phyloP scores from a whole-genome alignment of 2,329 filamentous ascomycete genomes.

The Ophiosphaerella narmari region DNA sequence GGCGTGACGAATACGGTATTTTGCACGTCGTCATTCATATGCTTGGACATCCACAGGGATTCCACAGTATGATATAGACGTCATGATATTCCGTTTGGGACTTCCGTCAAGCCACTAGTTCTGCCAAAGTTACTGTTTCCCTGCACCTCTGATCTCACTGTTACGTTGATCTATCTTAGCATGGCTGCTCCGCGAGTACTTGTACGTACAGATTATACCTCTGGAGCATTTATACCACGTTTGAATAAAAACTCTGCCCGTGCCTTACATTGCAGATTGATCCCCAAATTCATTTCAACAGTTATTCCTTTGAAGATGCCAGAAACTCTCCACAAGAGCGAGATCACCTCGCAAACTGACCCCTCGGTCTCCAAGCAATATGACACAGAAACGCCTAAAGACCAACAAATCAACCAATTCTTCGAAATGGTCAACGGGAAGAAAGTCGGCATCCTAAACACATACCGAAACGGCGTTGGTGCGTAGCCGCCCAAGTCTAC shows the following conservation, averaged over 20 bases:
- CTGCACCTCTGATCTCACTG: constrained; percentile 23
- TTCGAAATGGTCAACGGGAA: constrained; percentile 53
- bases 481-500: constrained; percentile 14
- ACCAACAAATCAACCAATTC: constrained; percentile 55
- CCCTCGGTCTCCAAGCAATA: constrained; percentile 9
- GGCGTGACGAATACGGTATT: too few species aligned
- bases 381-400: constrained; percentile 16
- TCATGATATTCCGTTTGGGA: constrained; percentile 19
- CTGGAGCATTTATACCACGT: constrained; percentile 1
- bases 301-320: constrained; percentile 49
- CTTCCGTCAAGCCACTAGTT: constrained; percentile 6
- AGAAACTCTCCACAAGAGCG: constrained; percentile 45
- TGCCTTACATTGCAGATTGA: not conserved
- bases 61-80: constrained; percentile 17
- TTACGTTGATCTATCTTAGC: constrained; percentile 17
- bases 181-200: constrained; percentile 25
- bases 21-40: constrained; percentile 29
- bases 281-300: constrained; percentile 22
- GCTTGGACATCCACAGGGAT: constrained; percentile 19
- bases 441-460: constrained; percentile 52
- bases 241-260: constrained; percentile 6
- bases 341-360: constrained; percentile 51
- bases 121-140: constrained; percentile 1
- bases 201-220: constrained; percentile 15
- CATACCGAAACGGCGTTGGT: constrained; percentile 49